These are phyloP conservation scores for Elsinoe fawcettii DNA, from an alignment of 2,329 filamentous ascomycete genomes.

Conservation along the genomic window DNA sequence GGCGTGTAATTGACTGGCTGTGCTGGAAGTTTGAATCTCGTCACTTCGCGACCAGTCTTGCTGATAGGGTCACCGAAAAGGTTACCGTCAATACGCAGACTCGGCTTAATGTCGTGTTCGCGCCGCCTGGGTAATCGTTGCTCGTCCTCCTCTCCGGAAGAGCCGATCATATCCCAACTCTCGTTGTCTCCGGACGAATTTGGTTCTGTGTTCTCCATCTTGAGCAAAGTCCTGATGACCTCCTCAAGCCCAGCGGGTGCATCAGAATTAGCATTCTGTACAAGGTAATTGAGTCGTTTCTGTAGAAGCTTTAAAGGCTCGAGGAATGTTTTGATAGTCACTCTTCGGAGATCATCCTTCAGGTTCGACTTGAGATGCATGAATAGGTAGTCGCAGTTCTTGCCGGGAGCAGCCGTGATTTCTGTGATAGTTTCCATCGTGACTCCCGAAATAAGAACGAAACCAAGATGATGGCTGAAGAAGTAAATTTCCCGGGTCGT, in stretches of 20 bases:
- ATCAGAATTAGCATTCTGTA: slow-evolving; percentile 69
- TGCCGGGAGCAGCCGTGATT: slow-evolving; percentile 77
- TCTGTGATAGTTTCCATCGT: slow-evolving; percentile 71
- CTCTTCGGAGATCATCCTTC: slow-evolving; percentile 53
- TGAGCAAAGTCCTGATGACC: slow-evolving; percentile 63
- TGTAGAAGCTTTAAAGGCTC: slow-evolving; percentile 79
- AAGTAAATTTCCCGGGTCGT: slow-evolving; percentile 87
- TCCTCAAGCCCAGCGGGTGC: slow-evolving; percentile 61
- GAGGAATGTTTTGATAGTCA: slow-evolving; percentile 88
- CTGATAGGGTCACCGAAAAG: slow-evolving; percentile 43
- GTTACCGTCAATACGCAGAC: slow-evolving; percentile 55
- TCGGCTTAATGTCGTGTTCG: slow-evolving; percentile 47
- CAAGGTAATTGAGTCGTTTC: slow-evolving; percentile 72
- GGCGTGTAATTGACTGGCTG: slow-evolving; percentile 80
- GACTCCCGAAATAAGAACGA: slow-evolving; percentile 75
- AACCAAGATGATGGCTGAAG: slow-evolving; percentile 87
- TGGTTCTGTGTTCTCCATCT: slow-evolving; percentile 57
- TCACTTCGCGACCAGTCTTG: slow-evolving; percentile 40
- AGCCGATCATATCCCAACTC: slow-evolving; percentile 81
- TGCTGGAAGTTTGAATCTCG: slow-evolving; percentile 73
- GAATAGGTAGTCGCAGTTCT: slow-evolving; percentile 85
- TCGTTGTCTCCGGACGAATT: slow-evolving; percentile 66
- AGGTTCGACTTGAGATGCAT: slow-evolving; percentile 60
- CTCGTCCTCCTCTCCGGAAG: slow-evolving; percentile 24
- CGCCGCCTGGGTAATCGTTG: slow-evolving; percentile 32